A percentile compares a stretch with the other conserved stretches of the same genome.
These are phyloP conservation scores for Cystobasidium pallidum DNA, from an alignment of 1,284 basidiomycete genomes.

Conservation along the genomic window DNA sequence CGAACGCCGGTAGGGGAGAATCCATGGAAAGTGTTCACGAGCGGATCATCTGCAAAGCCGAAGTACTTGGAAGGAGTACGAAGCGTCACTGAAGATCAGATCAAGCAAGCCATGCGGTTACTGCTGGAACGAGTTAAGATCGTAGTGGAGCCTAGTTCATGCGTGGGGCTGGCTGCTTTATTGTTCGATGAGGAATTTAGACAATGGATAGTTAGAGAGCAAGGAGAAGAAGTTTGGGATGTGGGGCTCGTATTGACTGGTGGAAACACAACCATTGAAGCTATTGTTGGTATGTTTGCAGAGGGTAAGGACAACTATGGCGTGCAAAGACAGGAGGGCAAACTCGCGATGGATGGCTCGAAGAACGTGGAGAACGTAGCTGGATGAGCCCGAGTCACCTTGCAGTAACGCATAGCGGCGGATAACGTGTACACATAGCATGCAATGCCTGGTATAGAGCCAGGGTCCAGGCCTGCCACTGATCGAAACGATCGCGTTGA, in stretches of 20 bases:
- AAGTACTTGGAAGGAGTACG: conserved; percentile 39
- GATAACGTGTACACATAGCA: too few relatives aligned
- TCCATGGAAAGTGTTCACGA: conserved; percentile 40
- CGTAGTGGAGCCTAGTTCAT: conserved; percentile 45
- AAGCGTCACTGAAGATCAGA: conserved; percentile 46
- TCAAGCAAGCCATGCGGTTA: conserved; percentile 42
- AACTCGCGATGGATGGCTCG: conserved; percentile 30
- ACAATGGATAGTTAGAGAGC: conserved; percentile 31
- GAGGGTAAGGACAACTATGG: neutral
- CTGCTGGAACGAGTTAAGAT: conserved; percentile 44
- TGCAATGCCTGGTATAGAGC: too few relatives aligned
- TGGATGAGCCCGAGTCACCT: conserved; percentile 8
- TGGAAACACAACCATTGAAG: conserved; percentile 40
- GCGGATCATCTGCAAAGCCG: conserved; percentile 23
- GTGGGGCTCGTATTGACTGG: conserved; percentile 38
- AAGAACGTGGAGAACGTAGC: conserved; percentile 38
- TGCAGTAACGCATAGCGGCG: too few relatives aligned
- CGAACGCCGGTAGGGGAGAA: conserved; percentile 41
- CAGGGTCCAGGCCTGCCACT: neutral
- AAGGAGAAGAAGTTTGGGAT: conserved; percentile 32
- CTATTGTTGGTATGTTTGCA: conserved; percentile 36
- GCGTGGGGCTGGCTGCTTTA: conserved; percentile 43
- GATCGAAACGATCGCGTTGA: conserved; percentile 1
- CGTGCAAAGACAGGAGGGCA: conserved; percentile 30
- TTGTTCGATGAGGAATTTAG: conserved; percentile 36